Evolutionary conservation across 2,329 filamentous ascomycete species (phyloP).

Genomic region (Penicillium sp.): DNA sequence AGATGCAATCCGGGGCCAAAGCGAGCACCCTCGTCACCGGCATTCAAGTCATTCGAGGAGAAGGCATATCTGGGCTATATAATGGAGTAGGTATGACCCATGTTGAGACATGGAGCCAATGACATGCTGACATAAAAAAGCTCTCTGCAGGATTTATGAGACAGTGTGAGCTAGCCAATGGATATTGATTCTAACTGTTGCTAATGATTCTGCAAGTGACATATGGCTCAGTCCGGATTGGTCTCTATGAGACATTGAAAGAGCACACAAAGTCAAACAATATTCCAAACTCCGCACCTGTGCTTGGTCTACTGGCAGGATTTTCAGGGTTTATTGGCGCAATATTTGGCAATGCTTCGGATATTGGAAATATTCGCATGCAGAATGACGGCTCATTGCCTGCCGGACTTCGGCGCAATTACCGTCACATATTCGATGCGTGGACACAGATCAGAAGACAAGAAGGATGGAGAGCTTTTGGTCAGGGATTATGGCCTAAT

Average conservation of each 20-base stretch:
- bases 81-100: conserved; percentile 16
- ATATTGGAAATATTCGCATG: conserved; percentile 30
- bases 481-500: conserved; percentile 67
- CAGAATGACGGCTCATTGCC: conserved; percentile 27
- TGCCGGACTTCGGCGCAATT: conserved; percentile 19
- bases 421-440: conserved; percentile 25
- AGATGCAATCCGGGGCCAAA: conserved; percentile 19
- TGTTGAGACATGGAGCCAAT: neutral
- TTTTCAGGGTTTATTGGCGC: conserved; percentile 24
- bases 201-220: conserved; percentile 18
- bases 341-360: conserved; percentile 26
- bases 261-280: conserved; percentile 8
- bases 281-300: conserved; percentile 9
- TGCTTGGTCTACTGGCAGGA: conserved; percentile 18
- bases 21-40: conserved; percentile 18
- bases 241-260: conserved; percentile 28
- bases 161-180: conserved; percentile 13
- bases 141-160: conserved; percentile 26
- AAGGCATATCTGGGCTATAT: conserved; percentile 22
- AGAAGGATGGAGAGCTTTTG: conserved; percentile 23
- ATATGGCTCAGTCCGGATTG: conserved; percentile 29
- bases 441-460: conserved; percentile 25
- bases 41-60: conserved; percentile 17
- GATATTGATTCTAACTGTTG: neutral
- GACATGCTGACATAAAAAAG: conserved; percentile 2